Conservation (phyloP, 306 rosid genomes). For the Quercus ilex region DNA sequence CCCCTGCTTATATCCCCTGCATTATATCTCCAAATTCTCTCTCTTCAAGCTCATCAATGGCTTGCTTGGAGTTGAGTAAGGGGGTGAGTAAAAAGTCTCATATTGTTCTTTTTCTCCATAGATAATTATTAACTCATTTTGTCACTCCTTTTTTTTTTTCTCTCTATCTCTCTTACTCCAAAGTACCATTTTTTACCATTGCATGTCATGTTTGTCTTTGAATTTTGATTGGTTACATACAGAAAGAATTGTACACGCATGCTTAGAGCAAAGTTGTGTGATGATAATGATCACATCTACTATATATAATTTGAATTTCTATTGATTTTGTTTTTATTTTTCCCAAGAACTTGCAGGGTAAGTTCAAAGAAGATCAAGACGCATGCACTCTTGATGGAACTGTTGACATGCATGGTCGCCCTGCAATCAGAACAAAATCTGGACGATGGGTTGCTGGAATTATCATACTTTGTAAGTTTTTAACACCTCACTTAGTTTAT, state of each 20-base stretch:
- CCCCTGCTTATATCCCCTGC: slow-evolving; percentile 24
- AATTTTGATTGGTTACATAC: neutral
- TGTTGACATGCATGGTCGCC: slow-evolving; percentile 72
- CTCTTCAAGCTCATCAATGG: slow-evolving; percentile 43
- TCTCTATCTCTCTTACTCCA: neutral
- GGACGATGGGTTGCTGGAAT: slow-evolving; percentile 92
- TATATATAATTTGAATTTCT: neutral
- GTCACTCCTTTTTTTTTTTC: neutral
- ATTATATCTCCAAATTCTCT: neutral
- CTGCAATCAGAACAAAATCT: slow-evolving; percentile 78
- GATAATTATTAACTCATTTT: neutral
- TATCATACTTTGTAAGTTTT: slow-evolving; percentile 75
- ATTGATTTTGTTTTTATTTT: neutral
- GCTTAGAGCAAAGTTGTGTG: neutral
- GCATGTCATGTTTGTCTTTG: neutral
- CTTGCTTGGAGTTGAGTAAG: slow-evolving; percentile 44
- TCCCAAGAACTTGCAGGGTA: slow-evolving; percentile 24
- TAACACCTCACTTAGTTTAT: neutral
- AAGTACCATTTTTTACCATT: neutral
- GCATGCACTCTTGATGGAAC: slow-evolving; percentile 79
- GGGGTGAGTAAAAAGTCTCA: slow-evolving; percentile 40
- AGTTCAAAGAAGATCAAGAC: slow-evolving; percentile 52
- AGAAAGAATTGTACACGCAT: neutral
- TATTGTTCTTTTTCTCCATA: neutral
- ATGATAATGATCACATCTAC: neutral